Evolutionary conservation across 106 monocot genomes (phyloP), one percentile per base, ranked within the genome.

Genomic region (Dendrobium huoshanense): DNA sequence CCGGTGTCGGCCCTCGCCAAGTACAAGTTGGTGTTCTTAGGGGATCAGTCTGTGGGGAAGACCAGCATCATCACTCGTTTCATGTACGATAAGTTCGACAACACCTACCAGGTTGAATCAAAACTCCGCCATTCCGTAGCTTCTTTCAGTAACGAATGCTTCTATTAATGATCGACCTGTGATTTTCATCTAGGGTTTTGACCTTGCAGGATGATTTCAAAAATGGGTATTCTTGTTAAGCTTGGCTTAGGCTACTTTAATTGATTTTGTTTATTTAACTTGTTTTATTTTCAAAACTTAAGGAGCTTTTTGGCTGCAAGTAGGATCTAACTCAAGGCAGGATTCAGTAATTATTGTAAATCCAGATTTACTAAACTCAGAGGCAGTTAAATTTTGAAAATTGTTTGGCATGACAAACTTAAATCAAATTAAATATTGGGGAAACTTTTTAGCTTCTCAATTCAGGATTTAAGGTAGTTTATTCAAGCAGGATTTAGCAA

Each of bases 21-120:
- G 78, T 83, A 83, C 72, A 83, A 83, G 72, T 78, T 83, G 68
- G 82, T 83, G 72, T 83, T 83, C 72, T 56, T 83, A 64, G 82
- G 82, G 8, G 82, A 83, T 78, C 82, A 83, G 55, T 83, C 82
- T 37, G 82, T 83, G 41, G 82, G 82, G 55, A 83, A 83, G 72
- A 83, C 82, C 54, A 83, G 82, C 82, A 83, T 83, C 54, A 83
- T 83, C 82, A 83, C 82, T 64, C 43, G 82, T 43, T 83, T 83
- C 72, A 83, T 83, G 82, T 83, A 83, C 72, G 82, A 83, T 70
- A 83, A 83, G 75, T 83, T 83, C 78, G 82, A 83, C 72, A 83
- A 77, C 72, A 83, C 82, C 7, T 83, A 83, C 42, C 82, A 83
- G 82, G 82, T 82, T 20, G 16, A 22, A 75, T 75, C 43, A 18